phyloP scores from a whole-genome alignment of 768 basidiomycete species.

The Leccinum fibrillosum region DNA sequence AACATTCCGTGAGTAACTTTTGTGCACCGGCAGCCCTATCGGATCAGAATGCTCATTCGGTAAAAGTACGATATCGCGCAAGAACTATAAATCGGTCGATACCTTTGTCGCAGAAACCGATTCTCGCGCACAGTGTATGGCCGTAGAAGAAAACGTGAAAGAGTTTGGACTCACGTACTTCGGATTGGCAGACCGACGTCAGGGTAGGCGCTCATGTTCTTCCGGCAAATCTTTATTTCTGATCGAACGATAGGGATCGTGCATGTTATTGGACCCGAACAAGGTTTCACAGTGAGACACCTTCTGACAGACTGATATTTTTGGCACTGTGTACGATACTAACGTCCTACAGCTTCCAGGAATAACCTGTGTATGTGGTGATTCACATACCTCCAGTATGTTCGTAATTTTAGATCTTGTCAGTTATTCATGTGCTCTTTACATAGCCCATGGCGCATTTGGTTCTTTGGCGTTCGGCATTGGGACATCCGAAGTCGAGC shows the following conservation, averaged over 20 bases:
- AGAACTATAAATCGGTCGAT: slow-evolving; percentile 66
- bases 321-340: background rate
- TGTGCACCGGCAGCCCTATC: background rate
- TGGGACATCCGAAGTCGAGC: slow-evolving; percentile 92
- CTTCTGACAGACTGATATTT: background rate
- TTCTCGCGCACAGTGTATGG: slow-evolving; percentile 77
- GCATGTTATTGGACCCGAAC: slow-evolving; percentile 90
- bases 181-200: slow-evolving; percentile 84
- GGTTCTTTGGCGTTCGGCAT: slow-evolving; percentile 92
- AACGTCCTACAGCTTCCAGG: slow-evolving; percentile 54
- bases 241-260: slow-evolving; percentile 58
- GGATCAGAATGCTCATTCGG: background rate
- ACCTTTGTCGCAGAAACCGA: slow-evolving; percentile 83
- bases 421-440: slow-evolving; percentile 1
- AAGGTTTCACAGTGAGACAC: slow-evolving; percentile 78
- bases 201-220: slow-evolving; percentile 48
- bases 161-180: slow-evolving; percentile 92
- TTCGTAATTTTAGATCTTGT: slow-evolving; percentile 8
- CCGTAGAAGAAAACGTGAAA: slow-evolving; percentile 86
- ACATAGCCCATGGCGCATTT: slow-evolving; percentile 82
- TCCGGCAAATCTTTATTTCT: slow-evolving; percentile 8
- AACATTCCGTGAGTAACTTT: slow-evolving; percentile 68
- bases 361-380: slow-evolving; percentile 85
- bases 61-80: slow-evolving; percentile 65
- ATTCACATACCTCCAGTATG: slow-evolving; percentile 90